Conservation (phyloP, 2,329 filamentous ascomycete species). For the Teratosphaeria destructans region DNA sequence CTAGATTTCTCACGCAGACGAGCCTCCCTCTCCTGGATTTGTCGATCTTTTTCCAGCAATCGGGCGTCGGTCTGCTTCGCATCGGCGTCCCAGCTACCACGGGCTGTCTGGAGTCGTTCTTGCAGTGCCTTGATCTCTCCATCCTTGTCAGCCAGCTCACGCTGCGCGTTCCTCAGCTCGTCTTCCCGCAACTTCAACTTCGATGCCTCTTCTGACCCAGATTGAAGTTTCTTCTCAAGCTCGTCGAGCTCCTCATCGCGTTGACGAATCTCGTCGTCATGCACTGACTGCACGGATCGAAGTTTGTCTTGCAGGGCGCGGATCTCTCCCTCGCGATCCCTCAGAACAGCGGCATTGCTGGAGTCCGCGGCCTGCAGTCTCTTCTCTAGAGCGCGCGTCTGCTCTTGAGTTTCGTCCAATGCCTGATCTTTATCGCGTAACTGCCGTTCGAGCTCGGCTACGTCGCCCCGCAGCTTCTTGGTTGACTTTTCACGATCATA, state of each 20-base stretch:
- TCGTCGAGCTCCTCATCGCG: slow-evolving; percentile 20
- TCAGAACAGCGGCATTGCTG: slow-evolving; percentile 2
- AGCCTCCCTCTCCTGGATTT: slow-evolving; percentile 62
- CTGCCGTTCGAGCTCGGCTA: slow-evolving; percentile 24
- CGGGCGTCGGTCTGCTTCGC: slow-evolving; percentile 27
- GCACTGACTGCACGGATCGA: slow-evolving; percentile 14
- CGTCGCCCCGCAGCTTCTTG: slow-evolving; percentile 27
- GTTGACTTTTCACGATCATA: slow-evolving; percentile 27
- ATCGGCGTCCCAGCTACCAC: slow-evolving; percentile 29
- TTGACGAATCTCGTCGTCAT: slow-evolving; percentile 8
- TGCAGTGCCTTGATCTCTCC: slow-evolving; percentile 27
- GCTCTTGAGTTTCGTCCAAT: slow-evolving; percentile 25
- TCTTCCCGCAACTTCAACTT: slow-evolving; percentile 23
- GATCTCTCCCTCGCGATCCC: slow-evolving; percentile 48
- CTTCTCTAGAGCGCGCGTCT: slow-evolving; percentile 24
- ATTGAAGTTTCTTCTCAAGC: not conserved
- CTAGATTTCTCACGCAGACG: slow-evolving; percentile 68
- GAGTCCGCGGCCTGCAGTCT: slow-evolving; percentile 17
- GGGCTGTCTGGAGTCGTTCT: slow-evolving; percentile 27
- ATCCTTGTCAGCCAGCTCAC: slow-evolving; percentile 27
- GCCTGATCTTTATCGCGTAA: slow-evolving; percentile 26
- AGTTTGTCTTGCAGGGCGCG: slow-evolving; percentile 12
- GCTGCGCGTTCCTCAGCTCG: slow-evolving; percentile 53
- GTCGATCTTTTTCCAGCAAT: slow-evolving; percentile 26
- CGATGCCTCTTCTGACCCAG: slow-evolving; percentile 1